phyloP scores from a whole-genome alignment of 2,329 filamentous ascomycete genomes.

The Cladosporium sphaerospermum region DNA sequence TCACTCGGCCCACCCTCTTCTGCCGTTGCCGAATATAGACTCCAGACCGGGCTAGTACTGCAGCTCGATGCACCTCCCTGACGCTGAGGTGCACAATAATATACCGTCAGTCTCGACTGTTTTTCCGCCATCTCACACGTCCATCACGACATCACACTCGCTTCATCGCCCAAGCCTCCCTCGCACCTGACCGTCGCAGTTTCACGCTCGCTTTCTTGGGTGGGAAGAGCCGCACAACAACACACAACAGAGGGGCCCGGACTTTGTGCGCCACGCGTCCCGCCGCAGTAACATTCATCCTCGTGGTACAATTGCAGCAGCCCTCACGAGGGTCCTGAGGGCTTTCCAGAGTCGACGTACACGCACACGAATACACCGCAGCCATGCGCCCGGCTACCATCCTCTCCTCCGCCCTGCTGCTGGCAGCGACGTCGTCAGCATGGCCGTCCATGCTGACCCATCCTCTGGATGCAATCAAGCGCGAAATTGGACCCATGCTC shows the following conservation, averaged over 20 bases:
- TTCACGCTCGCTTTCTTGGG: neutral
- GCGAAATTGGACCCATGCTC: constrained; percentile 22
- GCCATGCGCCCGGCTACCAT: constrained; percentile 30
- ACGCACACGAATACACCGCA: constrained; percentile 12
- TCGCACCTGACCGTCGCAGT: neutral
- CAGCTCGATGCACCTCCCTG: neutral
- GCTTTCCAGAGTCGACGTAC: neutral
- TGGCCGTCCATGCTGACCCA: constrained; percentile 23
- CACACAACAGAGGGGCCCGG: neutral
- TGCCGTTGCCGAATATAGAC: neutral
- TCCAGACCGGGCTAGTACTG: neutral
- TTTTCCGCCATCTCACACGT: neutral
- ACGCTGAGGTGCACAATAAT: constrained; percentile 1
- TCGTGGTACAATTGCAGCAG: neutral
- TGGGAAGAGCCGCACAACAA: neutral
- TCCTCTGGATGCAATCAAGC: constrained; percentile 21
- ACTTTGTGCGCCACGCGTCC: constrained; percentile 6
- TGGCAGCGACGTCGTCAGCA: constrained; percentile 27
- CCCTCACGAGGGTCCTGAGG: constrained; percentile 3
- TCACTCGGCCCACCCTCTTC: neutral
- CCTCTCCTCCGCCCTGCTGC: constrained; percentile 26
- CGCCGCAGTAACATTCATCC: neutral
- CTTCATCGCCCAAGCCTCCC: neutral
- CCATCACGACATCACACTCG: constrained; percentile 5
- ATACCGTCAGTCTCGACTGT: neutral